Conservation (phyloP, 768 basidiomycete species). For the Kondoa malvinella region DNA sequence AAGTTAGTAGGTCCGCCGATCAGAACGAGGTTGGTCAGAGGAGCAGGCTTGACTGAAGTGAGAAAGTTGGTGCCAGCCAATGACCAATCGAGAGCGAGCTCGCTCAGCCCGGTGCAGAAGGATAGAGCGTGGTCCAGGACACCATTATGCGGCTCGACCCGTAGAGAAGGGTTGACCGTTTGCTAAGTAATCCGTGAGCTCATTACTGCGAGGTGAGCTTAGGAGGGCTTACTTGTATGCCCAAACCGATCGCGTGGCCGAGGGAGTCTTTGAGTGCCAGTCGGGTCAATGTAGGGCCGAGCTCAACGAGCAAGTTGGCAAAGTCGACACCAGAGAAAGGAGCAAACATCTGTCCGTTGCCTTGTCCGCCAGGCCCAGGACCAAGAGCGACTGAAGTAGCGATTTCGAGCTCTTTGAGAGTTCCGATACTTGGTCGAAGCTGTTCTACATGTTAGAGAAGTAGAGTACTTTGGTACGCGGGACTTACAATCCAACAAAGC, state of each 20-base stretch:
- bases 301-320: conserved; percentile 4
- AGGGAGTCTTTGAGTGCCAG: neutral
- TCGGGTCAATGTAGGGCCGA: neutral
- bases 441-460: neutral
- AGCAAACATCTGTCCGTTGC: neutral
- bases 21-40: conserved; percentile 4
- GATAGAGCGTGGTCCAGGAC: conserved; percentile 1
- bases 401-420: conserved; percentile 1
- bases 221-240: neutral
- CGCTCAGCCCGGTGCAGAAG: neutral
- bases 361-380: neutral
- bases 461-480: neutral
- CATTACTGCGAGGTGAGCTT: too few relatives aligned
- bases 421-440: neutral
- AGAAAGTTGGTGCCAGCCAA: neutral
- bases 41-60: neutral
- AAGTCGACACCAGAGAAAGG: conserved; percentile 1
- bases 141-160: conserved; percentile 4
- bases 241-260: neutral
- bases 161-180: neutral
- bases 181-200: neutral
- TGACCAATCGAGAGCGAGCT: conserved; percentile 5
- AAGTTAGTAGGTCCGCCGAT: neutral
- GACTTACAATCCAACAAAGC: conserved; percentile 1
- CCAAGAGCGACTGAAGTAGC: neutral